Evolutionary conservation across 2,329 filamentous ascomycete species (phyloP).

Genomic region (Microascus cirrosus): DNA sequence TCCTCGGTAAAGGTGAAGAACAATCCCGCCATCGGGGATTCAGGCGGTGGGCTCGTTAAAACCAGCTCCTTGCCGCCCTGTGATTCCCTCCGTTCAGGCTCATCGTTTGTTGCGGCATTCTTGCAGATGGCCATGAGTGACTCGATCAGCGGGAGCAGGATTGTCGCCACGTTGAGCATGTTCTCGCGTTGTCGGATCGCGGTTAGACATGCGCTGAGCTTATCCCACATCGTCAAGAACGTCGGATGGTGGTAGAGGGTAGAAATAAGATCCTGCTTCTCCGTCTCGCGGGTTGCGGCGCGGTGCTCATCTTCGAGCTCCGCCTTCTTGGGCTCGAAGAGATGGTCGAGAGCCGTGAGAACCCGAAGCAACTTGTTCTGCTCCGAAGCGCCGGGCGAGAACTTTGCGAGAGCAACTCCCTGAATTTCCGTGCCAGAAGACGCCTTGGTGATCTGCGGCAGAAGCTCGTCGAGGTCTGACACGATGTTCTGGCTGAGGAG

Average conservation of each 20-base stretch:
- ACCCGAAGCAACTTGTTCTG: conserved; percentile 92
- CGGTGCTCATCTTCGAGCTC: conserved; percentile 35
- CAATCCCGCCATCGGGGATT: conserved; percentile 72
- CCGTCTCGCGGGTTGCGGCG: conserved; percentile 34
- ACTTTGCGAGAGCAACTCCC: conserved; percentile 85
- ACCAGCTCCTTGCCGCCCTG: conserved; percentile 54
- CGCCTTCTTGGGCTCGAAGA: conserved; percentile 71
- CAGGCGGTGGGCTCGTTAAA: conserved; percentile 62
- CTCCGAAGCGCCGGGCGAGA: conserved; percentile 90
- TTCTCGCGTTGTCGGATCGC: conserved; percentile 86
- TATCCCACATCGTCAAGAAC: conserved; percentile 85
- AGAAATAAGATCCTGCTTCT: conserved; percentile 76
- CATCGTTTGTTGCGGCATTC: conserved; percentile 75
- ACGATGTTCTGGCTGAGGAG: conserved; percentile 76
- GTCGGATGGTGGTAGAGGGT: conserved; percentile 84
- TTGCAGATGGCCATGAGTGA: conserved; percentile 99
- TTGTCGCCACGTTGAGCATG: conserved; percentile 95
- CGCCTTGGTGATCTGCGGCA: conserved; percentile 78
- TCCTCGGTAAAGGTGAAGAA: conserved; percentile 98
- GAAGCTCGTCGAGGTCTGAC: conserved; percentile 69
- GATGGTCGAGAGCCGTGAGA: conserved; percentile 85
- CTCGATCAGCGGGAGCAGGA: conserved; percentile 87
- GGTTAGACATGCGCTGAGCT: conserved; percentile 77
- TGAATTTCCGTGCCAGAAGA: conserved; percentile 89
- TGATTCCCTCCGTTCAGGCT: conserved; percentile 47